Evolutionary conservation across 1,284 basidiomycete species (phyloP).

Genomic region (Cryptococcus sp.): DNA sequence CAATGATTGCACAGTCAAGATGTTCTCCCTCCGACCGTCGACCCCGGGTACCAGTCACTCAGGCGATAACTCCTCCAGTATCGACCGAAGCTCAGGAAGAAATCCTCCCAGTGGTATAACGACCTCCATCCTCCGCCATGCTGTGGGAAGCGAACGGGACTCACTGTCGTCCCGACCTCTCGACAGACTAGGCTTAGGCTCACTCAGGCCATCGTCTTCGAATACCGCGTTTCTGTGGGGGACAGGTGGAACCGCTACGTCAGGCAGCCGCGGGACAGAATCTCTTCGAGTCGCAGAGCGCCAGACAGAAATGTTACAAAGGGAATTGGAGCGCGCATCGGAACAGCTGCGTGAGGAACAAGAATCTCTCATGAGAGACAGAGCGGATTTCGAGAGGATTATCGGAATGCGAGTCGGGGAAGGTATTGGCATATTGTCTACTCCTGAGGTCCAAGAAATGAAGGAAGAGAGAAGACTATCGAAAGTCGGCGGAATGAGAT

Average conservation of each 20-base stretch:
- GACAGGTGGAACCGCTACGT: conserved; percentile 3
- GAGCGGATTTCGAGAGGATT: conserved; percentile 28
- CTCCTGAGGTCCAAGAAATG: neutral
- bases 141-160: neutral
- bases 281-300: conserved; percentile 6
- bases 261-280: neutral
- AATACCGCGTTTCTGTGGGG: conserved; percentile 17
- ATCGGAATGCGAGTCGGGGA: conserved; percentile 25
- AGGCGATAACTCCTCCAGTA: neutral
- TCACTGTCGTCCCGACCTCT: conserved; percentile 2
- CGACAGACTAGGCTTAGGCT: conserved; percentile 12
- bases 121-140: neutral
- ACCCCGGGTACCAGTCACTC: neutral
- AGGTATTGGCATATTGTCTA: neutral
- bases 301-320: conserved; percentile 11
- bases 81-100: neutral
- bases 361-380: conserved; percentile 13
- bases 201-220: conserved; percentile 5
- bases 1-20: conserved; percentile 52
- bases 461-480: conserved; percentile 35
- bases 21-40: conserved; percentile 40
- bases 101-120: neutral
- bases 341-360: conserved; percentile 16
- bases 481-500: conserved; percentile 42
- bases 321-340: conserved; percentile 17